These are phyloP conservation scores for Chlorencoelia australis DNA, from an alignment of 2,329 filamentous ascomycete species.

Conservation along the genomic window DNA sequence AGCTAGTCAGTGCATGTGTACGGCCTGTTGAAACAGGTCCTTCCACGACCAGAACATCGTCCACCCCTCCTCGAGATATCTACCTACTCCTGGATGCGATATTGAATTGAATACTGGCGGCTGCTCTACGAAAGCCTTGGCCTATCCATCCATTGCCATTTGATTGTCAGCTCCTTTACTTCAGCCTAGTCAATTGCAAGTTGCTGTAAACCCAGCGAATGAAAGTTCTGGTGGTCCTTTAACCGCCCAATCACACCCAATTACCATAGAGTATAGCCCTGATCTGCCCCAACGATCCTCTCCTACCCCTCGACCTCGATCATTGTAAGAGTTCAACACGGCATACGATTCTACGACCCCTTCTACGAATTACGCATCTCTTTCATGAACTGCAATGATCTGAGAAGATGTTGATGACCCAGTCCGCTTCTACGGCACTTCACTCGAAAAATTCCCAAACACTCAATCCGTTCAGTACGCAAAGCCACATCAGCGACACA, in stretches of 20 bases:
- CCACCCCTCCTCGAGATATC: too few relatives aligned
- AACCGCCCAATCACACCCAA: slow-evolving; percentile 5
- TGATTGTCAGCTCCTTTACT: too few relatives aligned
- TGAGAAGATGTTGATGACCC: slow-evolving; percentile 11
- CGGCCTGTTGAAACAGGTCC: too few relatives aligned
- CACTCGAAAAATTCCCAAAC: slow-evolving; percentile 5
- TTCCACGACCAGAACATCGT: too few relatives aligned
- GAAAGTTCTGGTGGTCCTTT: slow-evolving; percentile 6
- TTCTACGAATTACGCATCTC: slow-evolving; percentile 1
- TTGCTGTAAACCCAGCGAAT: slow-evolving; percentile 1
- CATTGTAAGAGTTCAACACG: slow-evolving; percentile 1
- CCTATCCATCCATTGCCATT: too few relatives aligned
- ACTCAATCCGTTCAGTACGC: slow-evolving; percentile 1
- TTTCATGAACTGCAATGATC: slow-evolving; percentile 5
- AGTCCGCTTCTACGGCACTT: slow-evolving; percentile 5
- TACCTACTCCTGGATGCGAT: too few relatives aligned
- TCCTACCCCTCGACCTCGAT: slow-evolving; percentile 4
- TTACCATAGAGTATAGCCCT: slow-evolving; percentile 3
- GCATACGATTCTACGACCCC: slow-evolving; percentile 2
- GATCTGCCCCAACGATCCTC: slow-evolving; percentile 1
- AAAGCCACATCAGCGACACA: slow-evolving; percentile 10
- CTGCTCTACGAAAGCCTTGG: too few relatives aligned
- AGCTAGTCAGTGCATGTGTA: too few relatives aligned
- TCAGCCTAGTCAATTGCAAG: neutral
- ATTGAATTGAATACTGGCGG: too few relatives aligned